phyloP scores from a whole-genome alignment of 192 early-diverging fungal genomes.

The Mortierella hygrophila region DNA sequence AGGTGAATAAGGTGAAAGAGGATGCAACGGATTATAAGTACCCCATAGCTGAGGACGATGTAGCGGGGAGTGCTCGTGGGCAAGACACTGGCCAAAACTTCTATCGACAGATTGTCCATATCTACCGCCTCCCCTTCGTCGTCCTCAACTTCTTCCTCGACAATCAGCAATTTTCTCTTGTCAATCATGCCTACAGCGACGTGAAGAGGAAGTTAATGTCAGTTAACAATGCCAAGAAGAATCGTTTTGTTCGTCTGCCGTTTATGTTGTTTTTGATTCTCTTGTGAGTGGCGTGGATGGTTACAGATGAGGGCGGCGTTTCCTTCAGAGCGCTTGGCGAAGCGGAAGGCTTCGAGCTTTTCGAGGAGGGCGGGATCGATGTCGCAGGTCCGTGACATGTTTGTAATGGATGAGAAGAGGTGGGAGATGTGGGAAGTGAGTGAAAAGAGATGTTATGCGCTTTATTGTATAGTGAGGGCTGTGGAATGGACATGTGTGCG shows the following conservation, averaged over 20 bases:
- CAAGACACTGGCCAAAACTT: slow-evolving; percentile 52
- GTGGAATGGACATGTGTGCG: background rate
- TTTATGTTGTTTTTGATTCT: background rate
- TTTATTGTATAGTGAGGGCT: background rate
- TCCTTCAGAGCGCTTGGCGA: slow-evolving; percentile 62
- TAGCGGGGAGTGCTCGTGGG: slow-evolving; percentile 78
- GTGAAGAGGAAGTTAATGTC: too few relatives aligned
- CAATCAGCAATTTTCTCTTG: slow-evolving; percentile 59
- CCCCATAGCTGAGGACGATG: slow-evolving; percentile 69
- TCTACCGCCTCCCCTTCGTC: too few relatives aligned
- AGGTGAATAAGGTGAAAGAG: too few relatives aligned
- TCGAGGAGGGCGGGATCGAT: slow-evolving; percentile 60
- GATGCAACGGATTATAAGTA: too few relatives aligned
- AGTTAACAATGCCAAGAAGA: background rate
- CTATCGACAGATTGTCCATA: slow-evolving; percentile 58
- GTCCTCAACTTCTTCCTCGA: too few relatives aligned
- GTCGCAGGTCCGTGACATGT: slow-evolving; percentile 61
- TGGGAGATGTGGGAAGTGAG: background rate
- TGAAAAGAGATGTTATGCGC: slow-evolving; percentile 2
- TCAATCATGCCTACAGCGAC: slow-evolving; percentile 65
- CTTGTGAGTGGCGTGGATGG: background rate
- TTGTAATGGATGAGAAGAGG: background rate
- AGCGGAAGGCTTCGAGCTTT: slow-evolving; percentile 66
- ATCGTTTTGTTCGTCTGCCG: background rate
- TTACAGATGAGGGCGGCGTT: slow-evolving; percentile 69